Evolutionary conservation across 495 filamentous ascomycete species (phyloP).

Genomic region (Lepidopterella palustris): DNA sequence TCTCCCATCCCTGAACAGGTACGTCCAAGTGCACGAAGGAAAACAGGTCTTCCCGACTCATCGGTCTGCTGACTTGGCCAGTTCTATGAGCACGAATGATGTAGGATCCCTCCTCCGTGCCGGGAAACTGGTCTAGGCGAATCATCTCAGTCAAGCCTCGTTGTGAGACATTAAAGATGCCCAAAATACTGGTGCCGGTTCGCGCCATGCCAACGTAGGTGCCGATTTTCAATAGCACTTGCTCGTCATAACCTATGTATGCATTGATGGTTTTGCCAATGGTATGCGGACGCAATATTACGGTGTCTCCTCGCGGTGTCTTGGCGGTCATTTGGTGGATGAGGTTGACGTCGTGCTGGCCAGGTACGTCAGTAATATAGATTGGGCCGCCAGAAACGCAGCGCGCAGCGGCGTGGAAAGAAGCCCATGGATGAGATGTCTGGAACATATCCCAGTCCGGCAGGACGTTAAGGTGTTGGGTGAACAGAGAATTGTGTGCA

Average conservation of each 20-base stretch:
- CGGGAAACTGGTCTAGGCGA: conserved; percentile 63
- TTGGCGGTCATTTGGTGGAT: conserved; percentile 70
- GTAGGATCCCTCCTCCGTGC: conserved; percentile 53
- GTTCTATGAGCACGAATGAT: conserved; percentile 64
- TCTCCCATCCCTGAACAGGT: conserved; percentile 64
- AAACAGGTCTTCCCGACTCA: conserved; percentile 21
- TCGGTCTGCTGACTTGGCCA: conserved; percentile 53
- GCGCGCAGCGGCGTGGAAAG: conserved; percentile 82
- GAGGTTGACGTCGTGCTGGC: conserved; percentile 64
- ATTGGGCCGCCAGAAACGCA: conserved; percentile 88
- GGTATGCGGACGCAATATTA: conserved; percentile 68
- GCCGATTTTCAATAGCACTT: conserved; percentile 66
- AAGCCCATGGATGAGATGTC: conserved; percentile 67
- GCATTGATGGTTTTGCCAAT: conserved; percentile 62
- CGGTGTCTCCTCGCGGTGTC: conserved; percentile 60
- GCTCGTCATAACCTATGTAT: conserved; percentile 68
- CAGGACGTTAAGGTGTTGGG: conserved; percentile 61
- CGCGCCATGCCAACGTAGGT: conserved; percentile 59
- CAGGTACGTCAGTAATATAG: conserved; percentile 86
- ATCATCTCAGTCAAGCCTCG: conserved; percentile 57
- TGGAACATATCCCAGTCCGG: conserved; percentile 99
- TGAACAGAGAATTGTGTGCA: conserved; percentile 82
- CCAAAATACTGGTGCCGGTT: conserved; percentile 70
- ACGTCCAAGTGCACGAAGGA: conserved; percentile 53
- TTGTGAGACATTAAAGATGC: conserved; percentile 71